Evolutionary conservation across 2,329 filamentous ascomycete species (phyloP), one percentile per base, ranked within the genome.

Genomic region (Fusarium begoniae): DNA sequence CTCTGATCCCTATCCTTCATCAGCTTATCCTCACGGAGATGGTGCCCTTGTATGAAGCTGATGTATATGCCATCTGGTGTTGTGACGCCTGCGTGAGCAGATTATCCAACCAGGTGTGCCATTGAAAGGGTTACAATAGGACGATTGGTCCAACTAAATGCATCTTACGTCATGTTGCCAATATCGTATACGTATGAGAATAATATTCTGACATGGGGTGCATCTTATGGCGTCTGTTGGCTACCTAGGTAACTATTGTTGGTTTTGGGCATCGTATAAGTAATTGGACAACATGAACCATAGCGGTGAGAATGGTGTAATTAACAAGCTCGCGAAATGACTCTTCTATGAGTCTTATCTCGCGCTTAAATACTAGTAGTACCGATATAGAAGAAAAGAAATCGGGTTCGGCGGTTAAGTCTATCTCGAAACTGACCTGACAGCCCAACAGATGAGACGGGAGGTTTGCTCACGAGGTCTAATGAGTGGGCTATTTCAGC

Each of bases 401-500:
- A 26, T 40, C 38, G 28, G 48, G 45, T 68, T 74, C 24, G 53
- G 71, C 63, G 48, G 67, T 65, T 65, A 74, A 50, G 47, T 70
- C 30, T 54, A 60, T 50, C n/a, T 59, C 51, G 32, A 55, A 38
- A 62, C 44, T 54, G 67, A 59, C 55, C 50, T 74, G 67, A 74
- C 54, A 63, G 45, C 26, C 40, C 44, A 32, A 54, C 54, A 55
- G 44, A 64, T 50, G 47, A 51, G 66, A 67, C 35, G 50, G 55
- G 70, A 74, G 72, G 72, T 72, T 75, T 75, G 72, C 72, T 74
- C 72, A 74, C 72, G 72, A 26, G 72, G 72, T 68, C 59, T 55
- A 57, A 61, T 60, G 40, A 72, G 72, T 74, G 72, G 72, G 57
- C 53, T 62, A 68, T 63, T 62, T 43, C 40, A 73, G 60, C 64